Base-by-base conservation (phyloP, 306 rosid genomes). In the Casuarina cunninghamiana region DNA sequence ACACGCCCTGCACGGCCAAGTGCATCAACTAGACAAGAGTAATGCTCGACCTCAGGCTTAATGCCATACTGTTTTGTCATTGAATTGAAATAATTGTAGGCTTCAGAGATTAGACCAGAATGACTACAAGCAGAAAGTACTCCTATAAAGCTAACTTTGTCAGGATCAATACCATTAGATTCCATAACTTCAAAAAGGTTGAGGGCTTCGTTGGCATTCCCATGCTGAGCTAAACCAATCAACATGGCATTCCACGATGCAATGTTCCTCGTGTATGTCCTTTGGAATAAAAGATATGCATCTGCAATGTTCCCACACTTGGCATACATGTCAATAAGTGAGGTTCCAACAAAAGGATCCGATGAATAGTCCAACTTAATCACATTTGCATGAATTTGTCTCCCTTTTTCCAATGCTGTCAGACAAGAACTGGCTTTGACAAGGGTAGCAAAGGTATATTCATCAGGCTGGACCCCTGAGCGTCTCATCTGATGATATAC, bases 271-370 rank as follows among this genome's bases (percentile, higher is more conserved):
- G 75, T 74, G 45, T 84, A 79, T 83, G 83, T 83, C 77, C 82
- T 88, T 75, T 79, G 73, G 78, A 91, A 93, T 48, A 91, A 77
- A 66, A 72, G 55, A 72, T 85, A 85, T 6, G 98, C 95, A 73
- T 86, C 97, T 77, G 82, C 89, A 75, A 91, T 85, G 75, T 74
- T 87, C 53, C 98, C 98, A 49, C 97, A 90, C 80, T 91, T 91
- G 81, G 93, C 88, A 77, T 93, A 91, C 98, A 93, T 93, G 86
- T 93, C 96, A 72, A 88, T 95, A 17, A 93, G 92, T 44, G 98
- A 89, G 17, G 97, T 93, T 77, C 86, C 89, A 19, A 93, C 96
- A 81, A 82, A 93, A 72, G 86, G 86, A 81, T 93, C 98, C 0
- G 75, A 79, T 42, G 88, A 80, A 79, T 75, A 86, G 62, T 90